Conservation (phyloP, 2,329 filamentous ascomycete species). For the Aureobasidium zeae region DNA sequence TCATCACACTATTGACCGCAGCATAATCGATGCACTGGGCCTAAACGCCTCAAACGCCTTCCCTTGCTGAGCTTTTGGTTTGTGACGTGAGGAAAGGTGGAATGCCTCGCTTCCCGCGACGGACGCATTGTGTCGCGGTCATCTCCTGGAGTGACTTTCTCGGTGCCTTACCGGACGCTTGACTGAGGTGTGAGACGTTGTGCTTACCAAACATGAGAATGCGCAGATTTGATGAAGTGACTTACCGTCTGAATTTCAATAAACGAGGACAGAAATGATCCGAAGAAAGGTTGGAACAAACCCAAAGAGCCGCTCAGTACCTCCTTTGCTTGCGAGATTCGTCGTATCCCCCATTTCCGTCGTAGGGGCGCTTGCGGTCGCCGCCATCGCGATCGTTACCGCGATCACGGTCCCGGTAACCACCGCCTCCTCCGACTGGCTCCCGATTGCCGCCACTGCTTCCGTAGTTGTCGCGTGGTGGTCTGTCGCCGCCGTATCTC, state of each 20-base stretch:
- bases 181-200: conserved; percentile 12
- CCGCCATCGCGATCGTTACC: conserved; percentile 43
- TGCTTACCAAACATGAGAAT: conserved; percentile 12
- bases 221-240: conserved; percentile 9
- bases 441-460: conserved; percentile 43
- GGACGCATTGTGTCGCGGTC: not conserved
- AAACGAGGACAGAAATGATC: not conserved
- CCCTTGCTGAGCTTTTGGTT: conserved; percentile 1
- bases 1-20: too few species aligned
- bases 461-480: conserved; percentile 53
- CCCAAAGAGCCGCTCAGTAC: conserved; percentile 38
- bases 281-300: conserved; percentile 4
- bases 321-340: conserved; percentile 56
- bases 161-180: conserved; percentile 14
- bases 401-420: conserved; percentile 45
- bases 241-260: conserved; percentile 8
- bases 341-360: conserved; percentile 62
- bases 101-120: too few species aligned
- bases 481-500: conserved; percentile 40
- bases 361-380: conserved; percentile 52
- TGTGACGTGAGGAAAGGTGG: not conserved
- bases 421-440: conserved; percentile 34
- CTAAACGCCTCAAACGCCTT: conserved; percentile 4
- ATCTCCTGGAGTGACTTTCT: conserved; percentile 1
- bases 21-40: conserved; percentile 1